Conservation (phyloP, 495 filamentous ascomycete genomes). For the Trichoderma reesei region DNA sequence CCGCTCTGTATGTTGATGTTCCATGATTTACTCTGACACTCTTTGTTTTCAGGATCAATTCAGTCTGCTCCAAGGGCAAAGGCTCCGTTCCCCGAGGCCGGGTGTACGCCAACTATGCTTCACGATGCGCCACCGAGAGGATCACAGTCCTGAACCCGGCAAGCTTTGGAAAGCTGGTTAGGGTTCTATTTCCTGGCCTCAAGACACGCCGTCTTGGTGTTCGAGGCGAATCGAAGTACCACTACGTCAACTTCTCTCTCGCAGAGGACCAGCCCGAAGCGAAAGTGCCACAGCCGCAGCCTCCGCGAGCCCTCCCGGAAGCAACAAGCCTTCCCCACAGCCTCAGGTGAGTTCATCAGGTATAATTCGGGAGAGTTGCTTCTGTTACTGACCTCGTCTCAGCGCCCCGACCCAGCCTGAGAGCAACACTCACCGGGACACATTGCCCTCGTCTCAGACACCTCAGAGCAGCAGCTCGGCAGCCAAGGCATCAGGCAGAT, state of each 20-base stretch:
- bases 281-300: conserved; percentile 26
- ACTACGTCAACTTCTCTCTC: conserved; percentile 83
- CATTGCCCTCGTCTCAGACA: conserved; percentile 12
- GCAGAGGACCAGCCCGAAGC: conserved; percentile 49
- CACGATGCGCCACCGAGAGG: conserved; percentile 78
- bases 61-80: conserved; percentile 68
- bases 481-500: conserved; percentile 13
- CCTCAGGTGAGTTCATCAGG: conserved; percentile 26
- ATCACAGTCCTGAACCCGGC: conserved; percentile 92
- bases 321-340: conserved; percentile 25
- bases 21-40: not conserved
- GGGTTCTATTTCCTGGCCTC: conserved; percentile 89
- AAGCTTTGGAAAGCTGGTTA: conserved; percentile 93
- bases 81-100: conserved; percentile 82
- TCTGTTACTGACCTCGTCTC: not conserved
- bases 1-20: not conserved
- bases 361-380: no score
- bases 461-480: not conserved
- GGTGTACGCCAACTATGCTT: conserved; percentile 89
- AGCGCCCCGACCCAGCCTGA: conserved; percentile 18
- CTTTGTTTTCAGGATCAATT: conserved; percentile 56
- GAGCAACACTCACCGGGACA: not conserved
- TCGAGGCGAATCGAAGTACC: conserved; percentile 95
- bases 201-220: conserved; percentile 88
- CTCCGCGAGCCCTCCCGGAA: conserved; percentile 30